phyloP scores from a whole-genome alignment of 2,329 filamentous ascomycete genomes.

The Helotiales sp. region DNA sequence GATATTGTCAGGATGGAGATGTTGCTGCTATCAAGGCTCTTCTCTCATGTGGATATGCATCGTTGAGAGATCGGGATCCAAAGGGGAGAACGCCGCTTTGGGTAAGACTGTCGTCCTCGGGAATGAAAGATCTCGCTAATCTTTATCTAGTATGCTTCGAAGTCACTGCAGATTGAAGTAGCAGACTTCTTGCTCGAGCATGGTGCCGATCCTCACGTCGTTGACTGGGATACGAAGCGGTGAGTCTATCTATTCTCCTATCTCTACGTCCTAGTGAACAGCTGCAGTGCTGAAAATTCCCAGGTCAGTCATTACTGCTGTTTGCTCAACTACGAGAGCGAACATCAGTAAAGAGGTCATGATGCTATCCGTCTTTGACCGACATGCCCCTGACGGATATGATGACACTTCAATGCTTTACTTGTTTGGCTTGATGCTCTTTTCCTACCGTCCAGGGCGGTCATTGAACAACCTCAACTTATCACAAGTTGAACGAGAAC shows the following conservation, averaged over 20 bases:
- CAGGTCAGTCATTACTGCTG: background rate
- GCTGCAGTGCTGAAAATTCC: no score
- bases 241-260: background rate
- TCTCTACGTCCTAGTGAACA: background rate
- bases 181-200: constrained; percentile 19
- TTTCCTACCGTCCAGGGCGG: background rate
- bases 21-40: constrained; percentile 3
- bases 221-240: background rate
- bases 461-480: background rate
- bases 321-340: background rate
- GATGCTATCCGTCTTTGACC: background rate
- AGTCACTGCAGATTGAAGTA: constrained; percentile 13
- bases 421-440: background rate
- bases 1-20: constrained; percentile 16
- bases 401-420: background rate
- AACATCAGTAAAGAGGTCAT: background rate
- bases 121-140: background rate
- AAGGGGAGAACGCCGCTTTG: constrained; percentile 21
- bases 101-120: background rate
- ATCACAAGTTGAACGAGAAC: background rate
- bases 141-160: constrained; percentile 6
- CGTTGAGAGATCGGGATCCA: constrained; percentile 18
- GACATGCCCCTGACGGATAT: background rate
- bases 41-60: constrained; percentile 13
- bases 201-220: constrained; percentile 20